A percentile compares a stretch with the other conserved stretches of the same genome.
phyloP scores from a whole-genome alignment of 225 moss, liverwort and hornwort species.

The Straminergon stramineum region DNA sequence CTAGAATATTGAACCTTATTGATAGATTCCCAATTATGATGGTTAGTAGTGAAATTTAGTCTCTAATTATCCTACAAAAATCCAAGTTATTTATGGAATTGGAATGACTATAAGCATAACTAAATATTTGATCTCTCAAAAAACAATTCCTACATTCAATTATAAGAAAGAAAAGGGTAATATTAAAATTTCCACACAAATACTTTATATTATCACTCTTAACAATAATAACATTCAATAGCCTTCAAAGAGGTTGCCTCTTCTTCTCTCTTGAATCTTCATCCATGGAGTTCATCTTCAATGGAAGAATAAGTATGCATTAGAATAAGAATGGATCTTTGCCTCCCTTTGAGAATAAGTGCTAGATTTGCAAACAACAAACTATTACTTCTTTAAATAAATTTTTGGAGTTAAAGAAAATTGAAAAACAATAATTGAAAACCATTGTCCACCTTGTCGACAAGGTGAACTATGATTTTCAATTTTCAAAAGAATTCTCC shows the following conservation, averaged over 20 bases:
- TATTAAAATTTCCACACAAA: neutral
- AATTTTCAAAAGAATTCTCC: neutral
- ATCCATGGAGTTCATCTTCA: rapidly evolving
- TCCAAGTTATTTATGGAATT: neutral
- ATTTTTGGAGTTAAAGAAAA: no score
- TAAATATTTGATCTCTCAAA: neutral
- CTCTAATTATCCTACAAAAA: rapidly evolving
- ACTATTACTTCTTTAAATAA: no score
- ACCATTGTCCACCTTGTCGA: rapidly evolving
- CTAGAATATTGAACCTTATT: rapidly evolving
- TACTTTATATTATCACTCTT: neutral
- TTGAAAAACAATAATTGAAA: no score
- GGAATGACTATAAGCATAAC: neutral
- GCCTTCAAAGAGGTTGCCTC: neutral
- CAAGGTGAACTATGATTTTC: rapidly evolving
- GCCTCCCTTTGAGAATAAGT: rapidly evolving
- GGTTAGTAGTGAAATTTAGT: neutral
- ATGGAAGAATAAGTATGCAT: rapidly evolving
- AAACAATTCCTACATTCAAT: neutral
- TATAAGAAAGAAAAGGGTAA: rapidly evolving
- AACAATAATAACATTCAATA: neutral
- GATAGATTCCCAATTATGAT: no score
- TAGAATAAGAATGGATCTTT: rapidly evolving
- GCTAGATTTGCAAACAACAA: rapidly evolving
- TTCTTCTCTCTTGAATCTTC: neutral